A percentile compares a stretch with the other conserved stretches of the same genome.
phyloP scores from a whole-genome alignment of 116 monocot species.

The Dioscorea cayenensis region DNA sequence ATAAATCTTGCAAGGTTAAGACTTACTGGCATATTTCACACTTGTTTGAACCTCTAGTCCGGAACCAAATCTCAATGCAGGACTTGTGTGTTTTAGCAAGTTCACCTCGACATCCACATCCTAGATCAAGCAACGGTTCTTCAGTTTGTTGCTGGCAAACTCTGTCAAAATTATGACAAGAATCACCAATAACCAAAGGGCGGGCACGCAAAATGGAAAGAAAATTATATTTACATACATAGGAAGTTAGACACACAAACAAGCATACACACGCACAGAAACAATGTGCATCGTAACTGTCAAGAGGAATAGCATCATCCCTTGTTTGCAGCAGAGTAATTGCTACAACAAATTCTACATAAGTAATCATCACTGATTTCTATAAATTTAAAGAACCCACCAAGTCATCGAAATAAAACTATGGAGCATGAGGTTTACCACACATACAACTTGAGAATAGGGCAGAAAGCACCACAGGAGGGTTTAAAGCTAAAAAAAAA shows the following conservation, averaged over 20 bases:
- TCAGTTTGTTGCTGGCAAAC: conserved; percentile 83
- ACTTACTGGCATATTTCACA: conserved; percentile 99
- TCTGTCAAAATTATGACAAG: conserved; percentile 21
- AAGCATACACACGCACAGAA: too few relatives aligned
- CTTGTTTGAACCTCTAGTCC: conserved; percentile 83
- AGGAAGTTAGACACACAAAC: neutral
- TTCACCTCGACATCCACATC: conserved; percentile 87
- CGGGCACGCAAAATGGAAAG: neutral
- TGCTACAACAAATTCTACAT: neutral
- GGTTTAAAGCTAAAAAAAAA: too few relatives aligned
- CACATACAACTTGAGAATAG: neutral
- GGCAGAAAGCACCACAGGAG: too few relatives aligned
- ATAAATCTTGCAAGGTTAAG: neutral
- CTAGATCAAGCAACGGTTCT: conserved; percentile 72
- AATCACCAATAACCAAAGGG: neutral
- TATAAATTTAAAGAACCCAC: neutral
- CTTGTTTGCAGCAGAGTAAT: too few relatives aligned
- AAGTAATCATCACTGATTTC: neutral
- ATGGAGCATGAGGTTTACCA: neutral
- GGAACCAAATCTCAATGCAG: conserved; percentile 86
- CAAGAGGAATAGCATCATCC: neutral
- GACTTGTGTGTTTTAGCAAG: conserved; percentile 81
- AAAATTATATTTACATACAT: neutral
- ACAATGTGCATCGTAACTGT: neutral
- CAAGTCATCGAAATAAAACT: neutral